These are phyloP conservation scores for Dactylellina haptotyla DNA, from an alignment of 2,329 filamentous ascomycete genomes.

Conservation along the genomic window DNA sequence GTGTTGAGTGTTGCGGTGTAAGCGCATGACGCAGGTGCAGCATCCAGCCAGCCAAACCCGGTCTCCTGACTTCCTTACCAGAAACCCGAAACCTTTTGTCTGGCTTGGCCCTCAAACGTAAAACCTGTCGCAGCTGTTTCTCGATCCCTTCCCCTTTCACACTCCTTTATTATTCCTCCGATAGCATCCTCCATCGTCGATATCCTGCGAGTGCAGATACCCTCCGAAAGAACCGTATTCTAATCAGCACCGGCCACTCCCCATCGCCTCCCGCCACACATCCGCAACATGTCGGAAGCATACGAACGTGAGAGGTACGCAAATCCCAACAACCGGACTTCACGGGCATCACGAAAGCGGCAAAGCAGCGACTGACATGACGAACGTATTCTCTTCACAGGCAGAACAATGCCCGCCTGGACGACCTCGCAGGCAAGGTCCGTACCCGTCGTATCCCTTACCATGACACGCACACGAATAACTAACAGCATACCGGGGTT, in stretches of 20 bases:
- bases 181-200: background rate
- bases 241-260: background rate
- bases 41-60: background rate
- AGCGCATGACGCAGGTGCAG: slow-evolving; percentile 33
- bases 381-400: slow-evolving; percentile 60
- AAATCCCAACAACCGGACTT: background rate
- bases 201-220: background rate
- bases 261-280: background rate
- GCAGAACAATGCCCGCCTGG: slow-evolving; percentile 94
- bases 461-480: background rate
- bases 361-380: slow-evolving; percentile 10
- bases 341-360: slow-evolving; percentile 11
- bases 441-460: background rate
- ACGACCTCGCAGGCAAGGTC: slow-evolving; percentile 83
- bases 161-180: slow-evolving; percentile 1
- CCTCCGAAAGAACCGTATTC: background rate
- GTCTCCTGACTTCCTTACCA: slow-evolving; percentile 30
- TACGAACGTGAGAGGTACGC: slow-evolving; percentile 70
- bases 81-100: slow-evolving; percentile 37
- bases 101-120: slow-evolving; percentile 23
- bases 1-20: background rate
- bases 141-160: slow-evolving; percentile 23
- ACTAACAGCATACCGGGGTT: background rate
- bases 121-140: slow-evolving; percentile 31
- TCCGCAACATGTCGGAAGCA: slow-evolving; percentile 66